These are phyloP conservation scores for Hygrophila difformis DNA, from an alignment of 257 asterid species.

Conservation along the genomic window DNA sequence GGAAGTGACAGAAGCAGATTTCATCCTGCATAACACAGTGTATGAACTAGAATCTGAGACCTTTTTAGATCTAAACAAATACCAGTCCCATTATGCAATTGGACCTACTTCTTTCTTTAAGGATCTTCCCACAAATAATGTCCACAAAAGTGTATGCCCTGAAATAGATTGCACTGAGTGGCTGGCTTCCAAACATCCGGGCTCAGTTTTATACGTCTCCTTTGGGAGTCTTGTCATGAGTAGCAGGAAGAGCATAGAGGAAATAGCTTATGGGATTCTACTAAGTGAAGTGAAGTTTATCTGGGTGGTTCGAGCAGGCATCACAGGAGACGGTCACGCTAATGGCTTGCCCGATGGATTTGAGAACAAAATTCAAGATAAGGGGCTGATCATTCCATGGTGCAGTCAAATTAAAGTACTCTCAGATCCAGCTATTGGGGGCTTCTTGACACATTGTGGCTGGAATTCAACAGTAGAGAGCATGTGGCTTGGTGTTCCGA, in stretches of 20 bases:
- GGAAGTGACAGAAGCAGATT: constrained; percentile 37
- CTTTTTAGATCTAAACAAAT: constrained; percentile 23
- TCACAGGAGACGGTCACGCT: constrained; percentile 14
- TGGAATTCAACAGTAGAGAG: constrained; percentile 38
- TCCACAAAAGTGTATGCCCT: constrained; percentile 28
- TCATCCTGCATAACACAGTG: constrained; percentile 48
- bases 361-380: constrained; percentile 7
- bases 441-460: constrained; percentile 34
- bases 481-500: constrained; percentile 26
- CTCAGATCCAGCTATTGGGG: constrained; percentile 20
- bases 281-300: constrained; percentile 32
- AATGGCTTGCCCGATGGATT: constrained; percentile 15
- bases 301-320: constrained; percentile 44
- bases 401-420: constrained; percentile 20
- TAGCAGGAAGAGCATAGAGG: constrained; percentile 19
- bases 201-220: constrained; percentile 36
- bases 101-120: constrained; percentile 38
- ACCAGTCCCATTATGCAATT: constrained; percentile 33
- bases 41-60: constrained; percentile 45
- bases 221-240: constrained; percentile 29
- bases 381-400: constrained; percentile 28
- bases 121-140: not conserved
- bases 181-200: constrained; percentile 30
- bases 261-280: constrained; percentile 32
- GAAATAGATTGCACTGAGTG: constrained; percentile 38